Conservation (phyloP, 2,329 filamentous ascomycete genomes). For the Cercospora citrullina region DNA sequence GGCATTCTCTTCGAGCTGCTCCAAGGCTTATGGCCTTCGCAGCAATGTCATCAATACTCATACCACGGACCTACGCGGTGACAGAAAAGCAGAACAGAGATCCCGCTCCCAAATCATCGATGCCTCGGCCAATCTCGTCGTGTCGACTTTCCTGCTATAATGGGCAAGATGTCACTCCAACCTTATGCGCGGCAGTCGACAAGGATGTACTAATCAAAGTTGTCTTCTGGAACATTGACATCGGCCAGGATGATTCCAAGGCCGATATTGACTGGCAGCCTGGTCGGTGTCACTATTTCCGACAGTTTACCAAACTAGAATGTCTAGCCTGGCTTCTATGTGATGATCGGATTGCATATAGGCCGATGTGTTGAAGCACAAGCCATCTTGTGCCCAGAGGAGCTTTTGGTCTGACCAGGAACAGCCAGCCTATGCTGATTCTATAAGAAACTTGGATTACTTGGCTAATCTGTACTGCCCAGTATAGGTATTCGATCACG, state of each 20-base stretch:
- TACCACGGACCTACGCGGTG: background rate
- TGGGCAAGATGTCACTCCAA: background rate
- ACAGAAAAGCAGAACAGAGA: background rate
- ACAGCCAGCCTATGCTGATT: background rate
- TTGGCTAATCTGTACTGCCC: background rate
- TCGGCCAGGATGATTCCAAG: background rate
- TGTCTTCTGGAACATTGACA: background rate
- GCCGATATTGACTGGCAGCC: background rate
- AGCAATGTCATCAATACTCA: background rate
- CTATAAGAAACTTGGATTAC: background rate
- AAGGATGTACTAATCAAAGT: background rate
- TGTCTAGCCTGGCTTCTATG: background rate
- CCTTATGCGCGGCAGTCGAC: background rate
- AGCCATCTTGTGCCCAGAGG: background rate
- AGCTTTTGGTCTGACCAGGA: background rate
- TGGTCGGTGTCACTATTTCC: background rate
- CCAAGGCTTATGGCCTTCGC: background rate
- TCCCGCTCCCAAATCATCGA: background rate
- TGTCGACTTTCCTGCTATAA: background rate
- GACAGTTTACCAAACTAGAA: background rate
- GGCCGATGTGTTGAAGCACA: background rate
- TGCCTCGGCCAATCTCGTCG: background rate
- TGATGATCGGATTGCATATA: background rate
- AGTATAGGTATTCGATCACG: background rate
- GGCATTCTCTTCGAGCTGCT: background rate